These are phyloP conservation scores for Mycogone perniciosa DNA, from an alignment of 2,329 filamentous ascomycete genomes.

Conservation along the genomic window DNA sequence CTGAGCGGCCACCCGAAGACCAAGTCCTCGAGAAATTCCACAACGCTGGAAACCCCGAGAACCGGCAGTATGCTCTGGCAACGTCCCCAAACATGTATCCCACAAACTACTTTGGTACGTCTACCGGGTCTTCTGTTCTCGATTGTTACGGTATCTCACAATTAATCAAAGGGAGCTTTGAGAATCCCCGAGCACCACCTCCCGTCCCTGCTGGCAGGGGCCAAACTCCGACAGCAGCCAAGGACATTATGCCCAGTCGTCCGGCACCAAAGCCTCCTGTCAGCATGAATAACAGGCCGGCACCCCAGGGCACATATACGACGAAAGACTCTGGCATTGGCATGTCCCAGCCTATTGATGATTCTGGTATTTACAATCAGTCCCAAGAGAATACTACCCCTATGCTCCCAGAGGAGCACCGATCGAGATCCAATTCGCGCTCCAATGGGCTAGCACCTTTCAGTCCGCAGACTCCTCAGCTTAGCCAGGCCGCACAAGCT, in stretches of 20 bases:
- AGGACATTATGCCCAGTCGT: constrained; percentile 66
- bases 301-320: constrained; percentile 43
- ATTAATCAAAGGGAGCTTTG: constrained; percentile 91
- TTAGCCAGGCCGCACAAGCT: constrained; percentile 32
- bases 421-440: constrained; percentile 63
- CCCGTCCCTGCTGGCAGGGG: constrained; percentile 63
- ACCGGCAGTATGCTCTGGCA: constrained; percentile 38
- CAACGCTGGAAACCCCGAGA: constrained; percentile 61
- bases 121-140: constrained; percentile 60
- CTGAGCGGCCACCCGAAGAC: constrained; percentile 72
- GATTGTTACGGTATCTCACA: constrained; percentile 58
- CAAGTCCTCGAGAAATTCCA: constrained; percentile 95
- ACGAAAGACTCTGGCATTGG: constrained; percentile 59
- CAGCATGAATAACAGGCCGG: constrained; percentile 50
- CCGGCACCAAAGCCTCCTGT: constrained; percentile 84
- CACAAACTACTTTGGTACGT: constrained; percentile 50
- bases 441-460: constrained; percentile 48
- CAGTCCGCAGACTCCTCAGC: constrained; percentile 37
- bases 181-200: constrained; percentile 89
- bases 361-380: constrained; percentile 41
- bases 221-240: constrained; percentile 34
- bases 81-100: constrained; percentile 50
- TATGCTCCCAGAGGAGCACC: constrained; percentile 60
- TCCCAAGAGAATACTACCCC: constrained; percentile 47
- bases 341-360: constrained; percentile 53